Evolutionary conservation across 371 early-diverging fungal species (phyloP).

Genomic region (Umbelopsis sp.): DNA sequence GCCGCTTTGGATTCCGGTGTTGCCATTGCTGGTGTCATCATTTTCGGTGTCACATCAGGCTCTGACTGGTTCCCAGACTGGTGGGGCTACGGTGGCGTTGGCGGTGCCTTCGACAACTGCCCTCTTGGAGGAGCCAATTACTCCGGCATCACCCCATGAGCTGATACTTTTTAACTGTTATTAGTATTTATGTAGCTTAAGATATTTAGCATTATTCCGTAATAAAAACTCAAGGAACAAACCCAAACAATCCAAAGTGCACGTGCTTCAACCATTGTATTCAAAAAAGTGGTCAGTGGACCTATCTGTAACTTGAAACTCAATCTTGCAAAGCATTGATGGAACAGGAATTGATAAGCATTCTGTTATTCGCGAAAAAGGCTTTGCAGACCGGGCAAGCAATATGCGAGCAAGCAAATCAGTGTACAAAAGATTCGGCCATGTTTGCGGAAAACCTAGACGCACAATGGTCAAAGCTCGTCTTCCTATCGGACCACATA

Average conservation of each 20-base stretch:
- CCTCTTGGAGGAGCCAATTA: conserved; percentile 23
- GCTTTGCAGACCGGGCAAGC: conserved; percentile 44
- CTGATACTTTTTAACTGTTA: background rate
- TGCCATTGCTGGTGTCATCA: conserved; percentile 49
- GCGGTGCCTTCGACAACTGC: conserved; percentile 38
- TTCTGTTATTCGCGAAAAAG: conserved; percentile 47
- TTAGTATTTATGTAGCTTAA: background rate
- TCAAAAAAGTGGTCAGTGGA: too few species aligned
- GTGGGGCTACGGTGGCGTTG: conserved; percentile 48
- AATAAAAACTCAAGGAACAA: background rate
- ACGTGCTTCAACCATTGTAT: background rate
- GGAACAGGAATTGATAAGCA: conserved; percentile 49
- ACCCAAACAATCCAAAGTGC: background rate
- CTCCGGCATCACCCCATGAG: conserved; percentile 16
- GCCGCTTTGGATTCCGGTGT: conserved; percentile 77
- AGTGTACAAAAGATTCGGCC: conserved; percentile 36
- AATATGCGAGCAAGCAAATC: conserved; percentile 48
- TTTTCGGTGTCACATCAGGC: conserved; percentile 47
- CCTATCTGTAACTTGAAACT: too few species aligned
- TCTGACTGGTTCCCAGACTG: conserved; percentile 27
- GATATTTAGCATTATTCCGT: background rate
- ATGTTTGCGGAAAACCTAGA: conserved; percentile 40
- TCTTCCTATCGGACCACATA: conserved; percentile 49
- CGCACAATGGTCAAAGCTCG: conserved; percentile 44
- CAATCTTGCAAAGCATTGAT: conserved; percentile 19